Evolutionary conservation across 495 filamentous ascomycete species (phyloP), one percentile per base, ranked within the genome.

Genomic region (Aspergillus bridgeri): DNA sequence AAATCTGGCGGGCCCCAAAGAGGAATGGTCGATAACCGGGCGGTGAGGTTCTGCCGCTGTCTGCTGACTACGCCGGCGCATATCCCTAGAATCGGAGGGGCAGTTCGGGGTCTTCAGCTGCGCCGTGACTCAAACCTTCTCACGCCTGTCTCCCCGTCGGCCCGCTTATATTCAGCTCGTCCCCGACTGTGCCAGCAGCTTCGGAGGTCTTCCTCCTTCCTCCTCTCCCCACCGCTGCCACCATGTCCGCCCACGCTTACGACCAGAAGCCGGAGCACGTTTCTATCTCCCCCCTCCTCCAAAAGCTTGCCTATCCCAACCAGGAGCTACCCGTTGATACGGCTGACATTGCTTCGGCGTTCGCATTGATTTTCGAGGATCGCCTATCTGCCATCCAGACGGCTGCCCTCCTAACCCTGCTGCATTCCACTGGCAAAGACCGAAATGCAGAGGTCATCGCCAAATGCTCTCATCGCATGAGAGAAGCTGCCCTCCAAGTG

Each of bases 351-450:
- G 91, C 92, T 55, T 74, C 86, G 7, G 92, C 94, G 17, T 86
- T 99, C 61, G 86, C 90, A 3, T 79, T 89, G 61, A 93, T 96
- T 67, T 97, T 98, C 67, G 90, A 89, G 23, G 85, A 96, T 72
- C 80, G 83, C 44, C 76, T 97, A 2, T 92, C 88, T 1, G 83
- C 87, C 23, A 87, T 92, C 6, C 95, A 98, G 62, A 88, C 87
- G 4, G 88, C 87, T 6, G 86, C 90, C 24, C 79, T 99, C 15
- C 77, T 99, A 19, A 96, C 93, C 25, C 85, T 90, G 21, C 76
- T 99, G 21, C 90, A 96, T 68, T 95, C 92, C 62, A 96, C 91
- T 2, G 86, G 85, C 18, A 82, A 85, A 59, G 92, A 96, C 67
- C 80, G 83, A 46, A 78, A 87, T 49, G 81, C 90, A 19, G 86